Conservation (phyloP, 306 rosid species). For the Fragaria nilgerrensis region DNA sequence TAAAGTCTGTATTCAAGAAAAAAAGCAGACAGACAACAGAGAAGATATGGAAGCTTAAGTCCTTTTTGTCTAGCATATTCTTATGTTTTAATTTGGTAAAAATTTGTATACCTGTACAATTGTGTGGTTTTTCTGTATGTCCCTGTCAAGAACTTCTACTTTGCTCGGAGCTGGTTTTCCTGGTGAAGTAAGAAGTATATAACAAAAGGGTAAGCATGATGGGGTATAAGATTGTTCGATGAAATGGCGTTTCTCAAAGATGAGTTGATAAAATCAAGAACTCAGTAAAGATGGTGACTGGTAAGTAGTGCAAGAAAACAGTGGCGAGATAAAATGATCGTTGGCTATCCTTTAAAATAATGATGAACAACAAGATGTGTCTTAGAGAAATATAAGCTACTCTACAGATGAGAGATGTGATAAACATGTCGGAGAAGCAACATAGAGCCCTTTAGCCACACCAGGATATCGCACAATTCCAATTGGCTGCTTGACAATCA, state of each 20-base stretch:
- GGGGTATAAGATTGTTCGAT: background rate
- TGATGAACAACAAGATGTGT: background rate
- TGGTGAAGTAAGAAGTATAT: slow-evolving; percentile 33
- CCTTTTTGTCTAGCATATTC: background rate
- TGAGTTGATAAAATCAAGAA: background rate
- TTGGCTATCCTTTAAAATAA: background rate
- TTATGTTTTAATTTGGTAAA: background rate
- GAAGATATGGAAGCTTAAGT: background rate
- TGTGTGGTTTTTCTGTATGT: slow-evolving; percentile 55
- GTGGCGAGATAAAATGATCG: background rate
- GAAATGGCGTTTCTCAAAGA: background rate
- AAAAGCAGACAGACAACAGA: background rate
- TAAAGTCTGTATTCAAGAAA: background rate
- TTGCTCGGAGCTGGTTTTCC: slow-evolving; percentile 86
- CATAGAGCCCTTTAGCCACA: slow-evolving; percentile 59
- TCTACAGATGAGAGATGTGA: slow-evolving; percentile 3
- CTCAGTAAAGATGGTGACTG: background rate
- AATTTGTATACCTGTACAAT: slow-evolving; percentile 63
- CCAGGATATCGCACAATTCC: slow-evolving; percentile 80
- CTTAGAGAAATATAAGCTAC: slow-evolving; percentile 2
- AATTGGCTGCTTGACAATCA: slow-evolving; percentile 68
- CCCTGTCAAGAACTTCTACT: slow-evolving; percentile 67
- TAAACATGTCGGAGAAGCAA: slow-evolving; percentile 44
- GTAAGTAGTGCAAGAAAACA: background rate
- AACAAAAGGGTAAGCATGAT: background rate